Evolutionary conservation across 2,329 filamentous ascomycete species (phyloP).

Genomic region (Dactylellina drechsleri): DNA sequence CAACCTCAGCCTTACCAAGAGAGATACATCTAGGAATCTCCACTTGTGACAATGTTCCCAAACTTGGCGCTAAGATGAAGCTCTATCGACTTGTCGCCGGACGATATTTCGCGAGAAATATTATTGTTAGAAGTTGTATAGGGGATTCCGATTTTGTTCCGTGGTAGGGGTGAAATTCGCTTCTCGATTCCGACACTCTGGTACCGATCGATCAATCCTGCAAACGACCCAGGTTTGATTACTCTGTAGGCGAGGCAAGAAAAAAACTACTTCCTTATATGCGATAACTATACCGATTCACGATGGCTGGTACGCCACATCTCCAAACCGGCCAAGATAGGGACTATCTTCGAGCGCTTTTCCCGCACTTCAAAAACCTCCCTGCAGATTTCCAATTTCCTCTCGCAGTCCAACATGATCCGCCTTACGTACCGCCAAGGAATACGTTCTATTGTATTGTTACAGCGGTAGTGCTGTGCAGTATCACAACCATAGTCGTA

Average conservation of each 20-base stretch:
- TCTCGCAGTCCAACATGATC: constrained; percentile 22
- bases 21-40: no score
- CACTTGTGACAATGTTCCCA: no score
- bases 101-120: no score
- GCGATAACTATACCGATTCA: constrained; percentile 7
- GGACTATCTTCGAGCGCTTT: constrained; percentile 32
- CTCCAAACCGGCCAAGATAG: constrained; percentile 41
- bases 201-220: constrained; percentile 8
- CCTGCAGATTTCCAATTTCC: constrained; percentile 41
- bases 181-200: constrained; percentile 27
- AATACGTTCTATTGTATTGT: constrained; percentile 40
- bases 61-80: no score
- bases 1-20: no score
- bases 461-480: constrained; percentile 22
- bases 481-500: constrained; percentile 26
- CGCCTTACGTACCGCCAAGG: constrained; percentile 20
- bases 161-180: constrained; percentile 1
- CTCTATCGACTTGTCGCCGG: no score
- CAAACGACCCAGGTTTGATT: neutral
- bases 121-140: neutral
- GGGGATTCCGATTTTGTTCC: constrained; percentile 10
- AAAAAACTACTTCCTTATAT: constrained; percentile 4
- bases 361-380: constrained; percentile 27
- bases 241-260: constrained; percentile 4
- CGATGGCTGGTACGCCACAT: constrained; percentile 31